Evolutionary conservation across 495 filamentous ascomycete species (phyloP), one percentile per base, ranked within the genome.

Genomic region (Usnea hakonensis): DNA sequence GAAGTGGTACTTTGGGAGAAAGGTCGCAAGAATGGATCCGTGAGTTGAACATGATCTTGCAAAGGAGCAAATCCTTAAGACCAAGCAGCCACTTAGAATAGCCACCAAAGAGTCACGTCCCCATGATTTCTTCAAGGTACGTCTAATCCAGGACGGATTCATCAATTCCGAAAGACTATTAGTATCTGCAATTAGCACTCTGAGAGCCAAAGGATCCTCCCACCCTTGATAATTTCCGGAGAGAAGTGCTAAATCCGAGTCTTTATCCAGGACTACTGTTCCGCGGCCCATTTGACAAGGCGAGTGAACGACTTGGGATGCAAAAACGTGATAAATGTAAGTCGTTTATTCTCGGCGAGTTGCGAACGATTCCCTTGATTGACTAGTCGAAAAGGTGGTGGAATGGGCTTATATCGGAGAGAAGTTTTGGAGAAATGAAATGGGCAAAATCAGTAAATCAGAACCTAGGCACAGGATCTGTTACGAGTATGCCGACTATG

Each of bases 241-340:
- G 46, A 26, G 33, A 58, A 13, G 32, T 56, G 23, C 14, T 40
- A 16, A 50, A 32, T 43, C 54, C 37, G 26, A 9, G n/a, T 30
- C 43, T 63, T 37, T 64, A 6, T 57, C 57, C 10, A 46, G 44
- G 68, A 69, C 35, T 68, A 69, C 38, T 53, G 48, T 32, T 52
- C 52, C 21, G 68, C 68, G 63, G 68, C 58, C 23, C 59, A 60
- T 33, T 38, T 69, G 17, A 68, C 66, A 7, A 46, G 60, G 40
- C 38, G 64, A 23, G 53, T 69, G 1, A 68, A 64, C 32, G 57
- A 63, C n/a, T 30, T 36, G 16, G 68, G 68, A 13, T 69, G 68
- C 58, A 53, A 35, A 11, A 65, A 65, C 55, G 63, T 69, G n/a
- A 61, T 69, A 13, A 64, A 37, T 6, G 65, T 68, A 14, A 23